Percentiles rank a stretch among this genome's conserved stretches.
phyloP scores from a whole-genome alignment of 108 stramenopile species.

The Ochromonas danica region DNA sequence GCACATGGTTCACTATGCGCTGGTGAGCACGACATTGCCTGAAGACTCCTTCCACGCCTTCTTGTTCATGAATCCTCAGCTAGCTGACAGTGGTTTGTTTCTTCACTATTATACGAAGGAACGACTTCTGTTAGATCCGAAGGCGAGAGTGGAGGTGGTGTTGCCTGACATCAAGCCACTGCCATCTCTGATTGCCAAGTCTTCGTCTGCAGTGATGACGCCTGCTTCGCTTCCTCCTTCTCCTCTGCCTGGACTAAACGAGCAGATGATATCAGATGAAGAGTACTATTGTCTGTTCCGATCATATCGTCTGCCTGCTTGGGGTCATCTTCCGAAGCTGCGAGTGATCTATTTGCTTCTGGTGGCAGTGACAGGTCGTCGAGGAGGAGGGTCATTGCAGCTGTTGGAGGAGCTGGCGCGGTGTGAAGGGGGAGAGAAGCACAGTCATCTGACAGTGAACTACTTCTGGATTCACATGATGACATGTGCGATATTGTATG shows the following conservation, averaged over 20 bases:
- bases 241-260: neutral
- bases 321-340: slow-evolving; percentile 26
- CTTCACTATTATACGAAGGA: slow-evolving; percentile 20
- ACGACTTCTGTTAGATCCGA: neutral
- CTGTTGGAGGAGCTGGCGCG: neutral
- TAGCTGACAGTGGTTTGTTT: slow-evolving; percentile 19
- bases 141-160: slow-evolving; percentile 17
- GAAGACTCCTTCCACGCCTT: neutral
- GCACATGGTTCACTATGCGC: slow-evolving; percentile 36
- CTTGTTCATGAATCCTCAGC: slow-evolving; percentile 27
- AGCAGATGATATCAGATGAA: slow-evolving; percentile 11
- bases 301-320: neutral
- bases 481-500: neutral
- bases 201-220: too few relatives aligned
- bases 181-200: slow-evolving; percentile 4
- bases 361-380: neutral
- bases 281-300: neutral
- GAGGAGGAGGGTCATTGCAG: neutral
- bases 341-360: slow-evolving; percentile 17
- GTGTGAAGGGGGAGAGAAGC: neutral
- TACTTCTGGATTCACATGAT: slow-evolving; percentile 39
- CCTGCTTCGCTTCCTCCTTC: neutral
- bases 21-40: neutral
- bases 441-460: neutral
- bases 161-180: slow-evolving; percentile 26